Base-by-base conservation (phyloP, 83 land plant genomes). In the Picea abies region DNA sequence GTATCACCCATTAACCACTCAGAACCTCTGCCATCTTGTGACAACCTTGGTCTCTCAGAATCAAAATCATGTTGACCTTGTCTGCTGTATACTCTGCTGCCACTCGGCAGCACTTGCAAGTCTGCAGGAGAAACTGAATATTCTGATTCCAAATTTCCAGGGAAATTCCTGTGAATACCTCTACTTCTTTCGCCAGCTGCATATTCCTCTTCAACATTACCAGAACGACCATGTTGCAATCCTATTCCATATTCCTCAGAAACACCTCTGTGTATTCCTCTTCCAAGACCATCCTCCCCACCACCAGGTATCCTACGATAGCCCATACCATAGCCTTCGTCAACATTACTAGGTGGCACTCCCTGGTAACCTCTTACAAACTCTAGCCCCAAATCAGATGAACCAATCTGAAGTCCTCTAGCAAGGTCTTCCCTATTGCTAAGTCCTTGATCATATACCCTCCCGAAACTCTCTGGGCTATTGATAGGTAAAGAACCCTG, bases 1-100 rank as follows among this genome's bases (percentile, higher is more conserved):
- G 58, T 56, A 78, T 78, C 80, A 16, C 62, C 80, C 62, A 60
- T 26, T 29, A 78, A 78, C 80, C 64, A 60, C 9, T 78, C 80
- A 29, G 29, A 44, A 76, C n/a, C n/a, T 78, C 80, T 78, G 7
- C 16, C 5, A 58, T 78, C 80, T 29, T 26, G 61, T 25, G 29
- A 5, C 63, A 56, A 56, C 32, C 79, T 78, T 5, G 63, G 17
- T 60, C 79, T 25, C 16, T 78, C 80, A 29, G 63, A 32, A 6
- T 78, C 80, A 60, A 44, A 78, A 14, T 60, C n/a, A 32, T 60
- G 39, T 60, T 78, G 80, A 60, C 17, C 63, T 8, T 78, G 63
- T 60, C 80, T 78, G 26, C 58, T 60, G 41, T 78, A 78, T 19
- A 25, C 22, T 78, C 63, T 60, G 63, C 26, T 26, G 63, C 25